A percentile compares a stretch with the other conserved stretches of the same genome.
Conservation (phyloP, 2,329 filamentous ascomycete genomes). For the Fusarium anguioides region DNA sequence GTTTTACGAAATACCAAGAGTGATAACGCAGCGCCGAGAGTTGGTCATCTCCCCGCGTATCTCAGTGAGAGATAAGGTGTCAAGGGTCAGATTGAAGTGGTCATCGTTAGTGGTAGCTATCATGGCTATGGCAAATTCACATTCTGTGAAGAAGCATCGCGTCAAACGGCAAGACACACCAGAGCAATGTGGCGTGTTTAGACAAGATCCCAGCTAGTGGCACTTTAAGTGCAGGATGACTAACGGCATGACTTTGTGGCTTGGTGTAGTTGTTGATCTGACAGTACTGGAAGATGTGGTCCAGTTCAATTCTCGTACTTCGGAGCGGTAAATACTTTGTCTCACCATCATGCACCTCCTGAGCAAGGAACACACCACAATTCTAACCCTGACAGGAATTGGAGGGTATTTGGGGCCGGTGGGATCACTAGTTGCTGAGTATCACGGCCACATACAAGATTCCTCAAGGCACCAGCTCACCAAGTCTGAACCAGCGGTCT, state of each 20-base stretch:
- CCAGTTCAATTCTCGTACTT: conserved; percentile 1
- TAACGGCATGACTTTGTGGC: conserved; percentile 15
- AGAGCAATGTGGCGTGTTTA: conserved; percentile 7
- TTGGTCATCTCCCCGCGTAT: conserved; percentile 11
- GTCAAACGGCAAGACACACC: not conserved
- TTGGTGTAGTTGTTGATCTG: not conserved
- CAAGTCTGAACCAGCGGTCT: conserved; percentile 4
- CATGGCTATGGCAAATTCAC: not conserved
- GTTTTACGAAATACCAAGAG: conserved; percentile 28
- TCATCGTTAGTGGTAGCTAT: not conserved
- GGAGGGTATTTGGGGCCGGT: not conserved
- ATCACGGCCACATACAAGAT: not conserved
- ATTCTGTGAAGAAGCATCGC: not conserved
- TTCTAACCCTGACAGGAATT: not conserved
- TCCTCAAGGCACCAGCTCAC: not conserved
- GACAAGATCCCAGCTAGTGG: not conserved
- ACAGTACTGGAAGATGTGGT: not conserved
- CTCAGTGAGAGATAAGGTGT: conserved; percentile 12
- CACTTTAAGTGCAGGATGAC: conserved; percentile 8
- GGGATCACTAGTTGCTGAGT: not conserved
- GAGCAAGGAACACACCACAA: conserved; percentile 14
- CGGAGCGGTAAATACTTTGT: not conserved
- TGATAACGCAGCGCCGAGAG: conserved; percentile 26
- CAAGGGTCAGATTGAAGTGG: not conserved
- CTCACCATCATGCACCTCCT: conserved; percentile 8